Percentiles rank a stretch among this genome's conserved stretches.
phyloP scores from a whole-genome alignment of 768 basidiomycete species.

The Strobilomyces confusus region DNA sequence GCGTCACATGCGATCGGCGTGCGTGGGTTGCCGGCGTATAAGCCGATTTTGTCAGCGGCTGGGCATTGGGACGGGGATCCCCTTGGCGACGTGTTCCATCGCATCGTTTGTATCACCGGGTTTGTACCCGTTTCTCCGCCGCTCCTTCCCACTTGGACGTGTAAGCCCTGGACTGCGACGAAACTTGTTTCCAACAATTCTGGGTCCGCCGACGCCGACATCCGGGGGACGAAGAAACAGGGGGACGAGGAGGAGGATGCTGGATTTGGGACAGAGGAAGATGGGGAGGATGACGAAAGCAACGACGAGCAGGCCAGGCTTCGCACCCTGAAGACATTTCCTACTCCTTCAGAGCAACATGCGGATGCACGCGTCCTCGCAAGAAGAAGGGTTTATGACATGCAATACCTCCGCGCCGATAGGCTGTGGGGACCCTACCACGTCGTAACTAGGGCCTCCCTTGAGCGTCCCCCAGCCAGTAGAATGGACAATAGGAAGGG shows the following conservation, averaged over 20 bases:
- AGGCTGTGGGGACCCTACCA: constrained; percentile 30
- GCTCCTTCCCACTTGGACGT: background rate
- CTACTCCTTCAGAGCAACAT: constrained; percentile 10
- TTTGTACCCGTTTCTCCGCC: constrained; percentile 33
- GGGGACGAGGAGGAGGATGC: background rate
- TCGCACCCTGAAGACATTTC: constrained; percentile 4
- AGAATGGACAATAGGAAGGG: background rate
- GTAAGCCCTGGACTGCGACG: background rate
- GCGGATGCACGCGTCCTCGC: constrained; percentile 27
- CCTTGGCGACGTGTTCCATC: constrained; percentile 37
- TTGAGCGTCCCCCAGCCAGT: background rate
- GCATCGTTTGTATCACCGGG: constrained; percentile 43
- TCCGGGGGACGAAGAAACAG: background rate
- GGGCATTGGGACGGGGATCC: constrained; percentile 27
- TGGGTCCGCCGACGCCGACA: background rate
- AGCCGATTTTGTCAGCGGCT: constrained; percentile 12
- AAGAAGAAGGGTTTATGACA: constrained; percentile 29
- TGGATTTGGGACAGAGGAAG: background rate
- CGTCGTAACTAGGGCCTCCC: constrained; percentile 10
- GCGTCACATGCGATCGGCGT: constrained; percentile 20
- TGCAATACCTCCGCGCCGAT: constrained; percentile 27
- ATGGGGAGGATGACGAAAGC: background rate
- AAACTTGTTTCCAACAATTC: background rate
- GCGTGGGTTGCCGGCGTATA: constrained; percentile 11
- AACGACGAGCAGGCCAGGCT: background rate